These are phyloP conservation scores for Dendrothele bispora DNA, from an alignment of 768 basidiomycete genomes.

Conservation along the genomic window DNA sequence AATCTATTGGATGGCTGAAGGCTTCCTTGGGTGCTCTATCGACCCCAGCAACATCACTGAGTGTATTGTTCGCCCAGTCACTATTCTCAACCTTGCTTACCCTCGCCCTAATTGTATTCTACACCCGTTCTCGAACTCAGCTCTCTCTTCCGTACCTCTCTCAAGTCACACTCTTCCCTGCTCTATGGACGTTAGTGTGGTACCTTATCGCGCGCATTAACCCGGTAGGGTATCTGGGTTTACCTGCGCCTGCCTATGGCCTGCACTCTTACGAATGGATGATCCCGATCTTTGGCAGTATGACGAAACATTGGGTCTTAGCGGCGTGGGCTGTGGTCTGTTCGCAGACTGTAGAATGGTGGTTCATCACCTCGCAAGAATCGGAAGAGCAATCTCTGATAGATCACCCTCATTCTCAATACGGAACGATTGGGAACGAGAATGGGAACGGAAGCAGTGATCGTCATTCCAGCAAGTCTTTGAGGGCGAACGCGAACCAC, in stretches of 20 bases:
- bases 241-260: slow-evolving; percentile 66
- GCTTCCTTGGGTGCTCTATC: slow-evolving; percentile 59
- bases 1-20: slow-evolving; percentile 38
- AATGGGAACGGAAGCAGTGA: too few species aligned
- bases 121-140: slow-evolving; percentile 33
- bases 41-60: slow-evolving; percentile 46
- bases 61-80: slow-evolving; percentile 42
- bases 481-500: slow-evolving; percentile 14
- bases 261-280: slow-evolving; percentile 64
- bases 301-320: slow-evolving; percentile 68
- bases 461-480: too few species aligned
- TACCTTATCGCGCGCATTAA: slow-evolving; percentile 49
- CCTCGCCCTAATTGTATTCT: slow-evolving; percentile 37
- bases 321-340: slow-evolving; percentile 75
- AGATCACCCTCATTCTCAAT: too few species aligned
- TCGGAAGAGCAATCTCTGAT: slow-evolving; percentile 7
- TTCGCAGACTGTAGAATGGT: slow-evolving; percentile 51
- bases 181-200: slow-evolving; percentile 70
- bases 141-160: slow-evolving; percentile 35
- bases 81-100: slow-evolving; percentile 43
- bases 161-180: slow-evolving; percentile 61
- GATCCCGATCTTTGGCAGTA: slow-evolving; percentile 54
- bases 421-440: too few species aligned
- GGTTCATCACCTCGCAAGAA: slow-evolving; percentile 50
- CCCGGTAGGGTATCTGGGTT: slow-evolving; percentile 69